Conservation (phyloP, 1,139 yeast genomes). For the Candida dubliniensis region DNA sequence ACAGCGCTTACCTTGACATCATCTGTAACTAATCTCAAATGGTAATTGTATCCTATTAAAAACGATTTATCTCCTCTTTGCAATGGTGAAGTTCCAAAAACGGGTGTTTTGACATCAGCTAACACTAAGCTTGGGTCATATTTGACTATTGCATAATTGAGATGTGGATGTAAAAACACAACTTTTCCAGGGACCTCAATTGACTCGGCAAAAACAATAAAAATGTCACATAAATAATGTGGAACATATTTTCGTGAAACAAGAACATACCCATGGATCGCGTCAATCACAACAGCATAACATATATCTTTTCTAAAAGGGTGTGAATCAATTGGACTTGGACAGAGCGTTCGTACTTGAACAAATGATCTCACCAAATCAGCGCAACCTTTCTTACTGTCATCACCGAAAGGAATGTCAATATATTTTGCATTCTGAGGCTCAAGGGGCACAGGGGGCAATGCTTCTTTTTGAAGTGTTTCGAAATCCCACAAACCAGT, state of each 20-base stretch:
- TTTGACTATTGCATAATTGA: slow-evolving; percentile 79
- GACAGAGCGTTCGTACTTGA: slow-evolving; percentile 62
- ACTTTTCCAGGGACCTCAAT: slow-evolving; percentile 79
- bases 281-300: slow-evolving; percentile 80
- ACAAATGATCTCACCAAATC: slow-evolving; percentile 57
- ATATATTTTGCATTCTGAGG: slow-evolving; percentile 71
- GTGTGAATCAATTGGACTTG: slow-evolving; percentile 73
- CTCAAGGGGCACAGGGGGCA: slow-evolving; percentile 44
- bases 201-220: slow-evolving; percentile 82
- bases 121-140: slow-evolving; percentile 68
- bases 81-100: slow-evolving; percentile 56
- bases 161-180: slow-evolving; percentile 83
- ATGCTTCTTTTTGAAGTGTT: slow-evolving; percentile 61
- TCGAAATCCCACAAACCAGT: slow-evolving; percentile 89
- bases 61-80: slow-evolving; percentile 73
- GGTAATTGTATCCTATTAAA: slow-evolving; percentile 78
- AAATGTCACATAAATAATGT: slow-evolving; percentile 79
- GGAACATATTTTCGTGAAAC: slow-evolving; percentile 81
- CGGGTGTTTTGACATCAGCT: slow-evolving; percentile 57
- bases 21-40: slow-evolving; percentile 68
- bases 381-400: slow-evolving; percentile 48
- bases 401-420: slow-evolving; percentile 63
- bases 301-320: slow-evolving; percentile 62
- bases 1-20: slow-evolving; percentile 78
- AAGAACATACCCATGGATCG: slow-evolving; percentile 73